Evolutionary conservation across 495 filamentous ascomycete genomes (phyloP).

Genomic region (Penicillium cataractarum): DNA sequence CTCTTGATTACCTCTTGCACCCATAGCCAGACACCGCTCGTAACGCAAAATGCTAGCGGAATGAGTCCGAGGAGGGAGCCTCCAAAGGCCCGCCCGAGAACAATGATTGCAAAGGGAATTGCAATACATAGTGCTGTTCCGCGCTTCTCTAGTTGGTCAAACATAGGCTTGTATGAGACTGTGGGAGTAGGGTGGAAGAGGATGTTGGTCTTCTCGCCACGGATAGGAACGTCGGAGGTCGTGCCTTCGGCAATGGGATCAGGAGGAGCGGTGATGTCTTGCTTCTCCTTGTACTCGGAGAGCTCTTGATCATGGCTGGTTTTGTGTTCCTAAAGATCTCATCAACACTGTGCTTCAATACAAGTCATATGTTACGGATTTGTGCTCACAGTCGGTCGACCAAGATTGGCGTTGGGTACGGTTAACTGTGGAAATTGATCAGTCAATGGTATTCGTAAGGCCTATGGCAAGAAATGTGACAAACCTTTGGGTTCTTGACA

Average conservation of each 20-base stretch:
- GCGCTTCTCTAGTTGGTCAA: conserved; percentile 70
- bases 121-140: conserved; percentile 67
- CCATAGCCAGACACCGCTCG: conserved; percentile 83
- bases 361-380: background rate
- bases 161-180: conserved; percentile 85
- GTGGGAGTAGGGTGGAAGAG: conserved; percentile 94
- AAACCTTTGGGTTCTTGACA: conserved; percentile 69
- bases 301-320: conserved; percentile 64
- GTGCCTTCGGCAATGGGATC: conserved; percentile 78
- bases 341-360: conserved; percentile 23
- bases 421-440: conserved; percentile 57
- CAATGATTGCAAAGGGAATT: conserved; percentile 70
- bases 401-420: conserved; percentile 88
- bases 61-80: conserved; percentile 76
- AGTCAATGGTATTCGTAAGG: background rate
- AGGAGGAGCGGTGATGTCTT: conserved; percentile 89
- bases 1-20: conserved; percentile 80
- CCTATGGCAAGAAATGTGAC: background rate
- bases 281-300: conserved; percentile 76
- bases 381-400: conserved; percentile 63
- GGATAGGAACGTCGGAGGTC: conserved; percentile 92
- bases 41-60: conserved; percentile 67
- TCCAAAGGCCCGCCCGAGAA: conserved; percentile 79
- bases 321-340: conserved; percentile 52
- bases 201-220: conserved; percentile 93